A percentile compares a stretch with the other conserved stretches of the same genome.
phyloP scores from a whole-genome alignment of 2,329 filamentous ascomycete species.

The Calonectria hongkongensis region DNA sequence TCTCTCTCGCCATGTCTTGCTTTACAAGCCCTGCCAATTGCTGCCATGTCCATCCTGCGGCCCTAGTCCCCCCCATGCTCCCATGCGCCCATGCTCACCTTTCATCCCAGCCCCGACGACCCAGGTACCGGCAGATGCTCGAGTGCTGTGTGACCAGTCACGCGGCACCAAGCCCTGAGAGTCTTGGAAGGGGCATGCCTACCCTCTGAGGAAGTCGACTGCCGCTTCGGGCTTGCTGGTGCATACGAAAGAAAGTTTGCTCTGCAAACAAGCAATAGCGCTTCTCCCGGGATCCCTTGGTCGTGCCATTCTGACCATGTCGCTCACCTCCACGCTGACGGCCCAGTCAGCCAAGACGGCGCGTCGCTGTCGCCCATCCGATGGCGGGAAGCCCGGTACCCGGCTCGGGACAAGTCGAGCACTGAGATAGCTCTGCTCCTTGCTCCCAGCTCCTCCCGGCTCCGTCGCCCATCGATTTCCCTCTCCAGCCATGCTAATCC shows the following conservation, averaged over 20 bases:
- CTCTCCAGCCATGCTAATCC: constrained; percentile 40
- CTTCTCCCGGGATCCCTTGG: constrained; percentile 14
- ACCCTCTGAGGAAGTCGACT: not conserved
- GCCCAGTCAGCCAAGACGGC: not conserved
- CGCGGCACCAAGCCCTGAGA: constrained; percentile 10
- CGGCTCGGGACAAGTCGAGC: constrained; percentile 31
- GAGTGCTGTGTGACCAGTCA: constrained; percentile 45
- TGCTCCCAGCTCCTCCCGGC: constrained; percentile 2
- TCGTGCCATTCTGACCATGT: constrained; percentile 12
- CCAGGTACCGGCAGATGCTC: constrained; percentile 35
- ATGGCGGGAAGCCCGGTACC: constrained; percentile 29
- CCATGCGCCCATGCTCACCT: constrained; percentile 5
- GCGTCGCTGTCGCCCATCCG: constrained; percentile 7
- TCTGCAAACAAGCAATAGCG: constrained; percentile 14
- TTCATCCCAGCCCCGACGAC: constrained; percentile 12
- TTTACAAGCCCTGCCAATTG: not conserved
- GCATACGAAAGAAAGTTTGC: constrained; percentile 22
- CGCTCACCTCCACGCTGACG: constrained; percentile 3
- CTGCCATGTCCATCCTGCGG: constrained; percentile 3
- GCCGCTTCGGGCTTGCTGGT: constrained; percentile 1
- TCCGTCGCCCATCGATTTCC: constrained; percentile 43
- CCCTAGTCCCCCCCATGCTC: not conserved
- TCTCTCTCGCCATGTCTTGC: constrained; percentile 13
- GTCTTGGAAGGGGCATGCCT: not conserved
- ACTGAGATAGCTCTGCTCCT: constrained; percentile 49